A percentile compares a stretch with the other conserved stretches of the same genome.
Conservation (phyloP, 345 rosid species). For the Citrus cavaleriei region DNA sequence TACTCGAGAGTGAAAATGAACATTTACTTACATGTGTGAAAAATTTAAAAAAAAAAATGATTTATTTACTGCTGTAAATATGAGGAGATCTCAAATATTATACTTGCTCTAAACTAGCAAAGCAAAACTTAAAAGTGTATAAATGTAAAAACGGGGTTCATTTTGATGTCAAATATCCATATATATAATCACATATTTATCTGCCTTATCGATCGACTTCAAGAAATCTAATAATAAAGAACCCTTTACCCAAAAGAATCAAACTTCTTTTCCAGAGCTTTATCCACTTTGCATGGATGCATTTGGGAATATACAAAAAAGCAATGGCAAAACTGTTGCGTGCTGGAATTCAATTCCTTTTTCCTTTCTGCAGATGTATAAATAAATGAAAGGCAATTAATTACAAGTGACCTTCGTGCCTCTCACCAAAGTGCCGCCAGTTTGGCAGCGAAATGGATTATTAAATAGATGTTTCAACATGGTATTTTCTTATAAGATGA, state of each 20-base stretch:
- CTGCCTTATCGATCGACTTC: neutral
- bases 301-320: neutral
- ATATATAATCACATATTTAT: neutral
- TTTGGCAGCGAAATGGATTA: conserved; percentile 1
- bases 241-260: neutral
- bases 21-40: too few species aligned
- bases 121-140: neutral
- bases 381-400: neutral
- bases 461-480: neutral
- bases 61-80: too few species aligned
- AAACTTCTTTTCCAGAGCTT: too few species aligned
- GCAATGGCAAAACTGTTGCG: neutral
- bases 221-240: neutral
- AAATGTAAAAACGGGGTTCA: too few species aligned
- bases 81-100: too few species aligned
- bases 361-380: neutral
- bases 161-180: neutral
- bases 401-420: neutral
- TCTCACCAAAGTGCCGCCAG: conserved; percentile 5
- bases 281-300: neutral
- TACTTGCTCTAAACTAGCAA: too few species aligned
- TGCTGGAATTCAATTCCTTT: neutral
- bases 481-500: neutral
- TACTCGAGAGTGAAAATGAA: too few species aligned
- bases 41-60: too few species aligned